Evolutionary conservation across 805 yeast genomes (phyloP).

Genomic region (Wickerhamiella brachini): DNA sequence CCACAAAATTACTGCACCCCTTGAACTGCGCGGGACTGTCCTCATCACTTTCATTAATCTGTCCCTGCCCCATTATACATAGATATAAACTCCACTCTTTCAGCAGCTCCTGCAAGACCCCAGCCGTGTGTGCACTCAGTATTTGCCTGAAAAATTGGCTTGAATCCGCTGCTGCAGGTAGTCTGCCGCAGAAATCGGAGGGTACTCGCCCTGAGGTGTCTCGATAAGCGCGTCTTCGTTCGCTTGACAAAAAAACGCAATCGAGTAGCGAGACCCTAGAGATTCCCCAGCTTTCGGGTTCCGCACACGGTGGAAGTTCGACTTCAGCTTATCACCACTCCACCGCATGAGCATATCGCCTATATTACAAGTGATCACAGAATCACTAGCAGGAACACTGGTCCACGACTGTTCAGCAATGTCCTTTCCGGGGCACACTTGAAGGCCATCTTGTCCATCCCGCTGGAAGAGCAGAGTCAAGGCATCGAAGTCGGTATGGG

Average conservation of each 20-base stretch:
- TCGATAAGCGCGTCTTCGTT: slow-evolving; percentile 8
- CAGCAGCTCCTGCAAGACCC: too few species aligned
- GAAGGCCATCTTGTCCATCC: slow-evolving; percentile 12
- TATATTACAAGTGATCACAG: slow-evolving; percentile 11
- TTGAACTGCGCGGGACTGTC: background rate
- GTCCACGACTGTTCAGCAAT: slow-evolving; percentile 8
- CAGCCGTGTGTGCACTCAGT: background rate
- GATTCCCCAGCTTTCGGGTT: slow-evolving; percentile 7
- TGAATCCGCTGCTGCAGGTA: slow-evolving; percentile 7
- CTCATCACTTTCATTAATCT: background rate
- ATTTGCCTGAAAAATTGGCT: slow-evolving; percentile 5
- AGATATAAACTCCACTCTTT: background rate
- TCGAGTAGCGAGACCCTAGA: slow-evolving; percentile 7
- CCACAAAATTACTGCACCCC: background rate
- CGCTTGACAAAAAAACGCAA: slow-evolving; percentile 11
- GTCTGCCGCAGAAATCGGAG: slow-evolving; percentile 6
- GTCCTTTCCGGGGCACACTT: slow-evolving; percentile 11
- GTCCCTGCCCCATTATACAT: background rate
- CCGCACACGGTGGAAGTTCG: slow-evolving; percentile 12
- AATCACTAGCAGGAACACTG: slow-evolving; percentile 6
- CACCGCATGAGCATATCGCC: slow-evolving; percentile 15
- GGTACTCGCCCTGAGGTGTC: slow-evolving; percentile 7
- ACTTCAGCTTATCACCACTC: slow-evolving; percentile 9
- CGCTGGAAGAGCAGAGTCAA: slow-evolving; percentile 11
- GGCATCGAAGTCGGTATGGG: slow-evolving; percentile 11